These are phyloP conservation scores for Didymella lethalis DNA, from an alignment of 2,329 filamentous ascomycete genomes.

Conservation along the genomic window DNA sequence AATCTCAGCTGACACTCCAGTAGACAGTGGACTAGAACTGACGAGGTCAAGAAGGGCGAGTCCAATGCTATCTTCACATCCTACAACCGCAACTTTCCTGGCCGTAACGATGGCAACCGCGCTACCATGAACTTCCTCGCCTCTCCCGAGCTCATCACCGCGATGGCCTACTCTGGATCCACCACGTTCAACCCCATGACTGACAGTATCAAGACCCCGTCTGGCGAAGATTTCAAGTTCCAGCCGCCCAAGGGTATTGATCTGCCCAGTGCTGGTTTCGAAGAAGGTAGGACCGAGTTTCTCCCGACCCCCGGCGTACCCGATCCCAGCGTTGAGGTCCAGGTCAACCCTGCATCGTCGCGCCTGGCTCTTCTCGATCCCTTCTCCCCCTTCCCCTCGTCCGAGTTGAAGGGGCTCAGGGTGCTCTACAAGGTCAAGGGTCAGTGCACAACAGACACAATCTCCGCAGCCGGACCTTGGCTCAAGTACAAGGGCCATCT, in stretches of 20 bases:
- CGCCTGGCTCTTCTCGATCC: slow-evolving; percentile 91
- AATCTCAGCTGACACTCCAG: too few species aligned
- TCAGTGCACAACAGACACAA: slow-evolving; percentile 98
- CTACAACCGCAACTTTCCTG: slow-evolving; percentile 98
- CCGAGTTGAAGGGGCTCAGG: slow-evolving; percentile 77
- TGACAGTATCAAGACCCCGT: slow-evolving; percentile 80
- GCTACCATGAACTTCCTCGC: slow-evolving; percentile 99
- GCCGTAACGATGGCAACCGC: slow-evolving; percentile 94
- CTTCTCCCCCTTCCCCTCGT: slow-evolving; percentile 80
- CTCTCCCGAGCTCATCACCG: slow-evolving; percentile 94
- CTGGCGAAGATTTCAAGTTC: slow-evolving; percentile 86
- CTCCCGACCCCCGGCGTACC: slow-evolving; percentile 75
- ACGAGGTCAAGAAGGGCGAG: slow-evolving; percentile 83
- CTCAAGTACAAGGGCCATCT: slow-evolving; percentile 99
- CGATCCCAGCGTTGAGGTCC: slow-evolving; percentile 73
- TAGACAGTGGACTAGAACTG: slow-evolving; percentile 89
- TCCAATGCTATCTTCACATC: slow-evolving; percentile 94
- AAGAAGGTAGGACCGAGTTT: slow-evolving; percentile 77
- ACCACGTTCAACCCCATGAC: slow-evolving; percentile 97
- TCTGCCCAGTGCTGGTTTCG: slow-evolving; percentile 77
- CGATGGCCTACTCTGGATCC: slow-evolving; percentile 89
- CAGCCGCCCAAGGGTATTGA: slow-evolving; percentile 70
- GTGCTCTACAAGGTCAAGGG: slow-evolving; percentile 96
- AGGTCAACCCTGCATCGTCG: slow-evolving; percentile 85
- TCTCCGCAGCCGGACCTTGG: slow-evolving; percentile 96